Evolutionary conservation across 805 yeast species (phyloP).

Genomic region (Saccharomycopsis lassenensis): DNA sequence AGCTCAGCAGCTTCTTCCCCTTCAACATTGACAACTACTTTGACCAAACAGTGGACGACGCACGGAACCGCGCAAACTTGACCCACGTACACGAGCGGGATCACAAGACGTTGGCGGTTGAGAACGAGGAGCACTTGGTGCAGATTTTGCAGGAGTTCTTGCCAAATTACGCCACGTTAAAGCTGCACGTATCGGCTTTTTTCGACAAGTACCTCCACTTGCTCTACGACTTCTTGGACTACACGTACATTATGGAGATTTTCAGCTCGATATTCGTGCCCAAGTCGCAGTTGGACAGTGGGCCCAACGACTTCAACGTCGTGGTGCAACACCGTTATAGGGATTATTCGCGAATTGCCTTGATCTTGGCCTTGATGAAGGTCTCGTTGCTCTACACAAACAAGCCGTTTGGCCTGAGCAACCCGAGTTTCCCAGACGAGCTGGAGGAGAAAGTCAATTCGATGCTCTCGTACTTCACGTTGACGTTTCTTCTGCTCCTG

Average conservation of each 20-base stretch:
- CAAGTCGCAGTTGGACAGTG: not conserved
- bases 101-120: not conserved
- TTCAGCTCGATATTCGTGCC: conserved; percentile 13
- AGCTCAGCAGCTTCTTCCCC: conserved; percentile 12
- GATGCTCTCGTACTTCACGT: conserved; percentile 6
- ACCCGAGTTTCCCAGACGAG: conserved; percentile 5
- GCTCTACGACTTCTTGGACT: conserved; percentile 12
- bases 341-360: conserved; percentile 11
- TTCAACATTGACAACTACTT: conserved; percentile 11
- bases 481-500: conserved; percentile 5
- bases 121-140: conserved; percentile 6
- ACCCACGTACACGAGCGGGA: too few relatives aligned
- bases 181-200: conserved; percentile 5
- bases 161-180: conserved; percentile 8
- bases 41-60: not conserved
- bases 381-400: conserved; percentile 11
- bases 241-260: conserved; percentile 4
- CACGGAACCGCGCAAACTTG: not conserved
- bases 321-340: conserved; percentile 7
- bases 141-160: conserved; percentile 7
- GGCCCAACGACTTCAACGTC: conserved; percentile 13
- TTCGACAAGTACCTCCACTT: conserved; percentile 11
- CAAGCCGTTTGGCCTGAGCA: conserved; percentile 6
- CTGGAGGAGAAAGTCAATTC: conserved; percentile 8
- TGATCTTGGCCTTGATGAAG: conserved; percentile 13